Evolutionary conservation across 202 grass and related monocot genomes (phyloP), one percentile per base, ranked within the genome.

Genomic region (Eragrostis tef): DNA sequence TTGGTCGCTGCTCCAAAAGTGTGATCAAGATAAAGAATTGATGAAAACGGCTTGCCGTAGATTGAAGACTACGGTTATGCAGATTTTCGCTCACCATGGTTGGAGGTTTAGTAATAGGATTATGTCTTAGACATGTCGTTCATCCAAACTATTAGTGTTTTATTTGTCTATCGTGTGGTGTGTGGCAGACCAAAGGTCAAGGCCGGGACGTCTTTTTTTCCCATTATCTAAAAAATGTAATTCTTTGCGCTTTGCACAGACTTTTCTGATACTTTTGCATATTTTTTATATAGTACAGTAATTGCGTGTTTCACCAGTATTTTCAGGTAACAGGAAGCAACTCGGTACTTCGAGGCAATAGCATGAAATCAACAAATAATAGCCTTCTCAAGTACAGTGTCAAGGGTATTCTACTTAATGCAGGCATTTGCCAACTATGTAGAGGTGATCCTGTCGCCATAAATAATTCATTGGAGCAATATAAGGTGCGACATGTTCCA

Each of bases 361-460:
- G 91, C 91, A 59, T 85, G 80, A 83, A 93, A 41, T 91, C 81
- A 73, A 73, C 86, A 45, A 93, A 86, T 61, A 90, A 88, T 63
- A 93, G 71, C 71, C 77, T 93, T 83, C 82, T 93, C 3, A 97
- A 97, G 79, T 97, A 94, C 36, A 79, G 91, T 81, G 89, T 91
- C 24, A 90, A 86, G 77, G 94, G 94, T 10, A 90, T 90, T 84
- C 87, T 97, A 41, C 89, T 97, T 61, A 93, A 97, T 84, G 88
- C 91, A 52, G 94, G 94, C 20, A 84, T 97, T 54, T 97, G 94
- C 71, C 94, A 97, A 41, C 82, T 97, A 67, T 97, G 94, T 77
- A 84, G 86, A 87, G 91, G 81, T 65, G 91, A 97, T 79, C 75
- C 79, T 84, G 91, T 97, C 79, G 91, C 94, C 73, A 76, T 97